Base-by-base conservation (phyloP, 73 alveolate genomes). In the Stentor roeselii region DNA sequence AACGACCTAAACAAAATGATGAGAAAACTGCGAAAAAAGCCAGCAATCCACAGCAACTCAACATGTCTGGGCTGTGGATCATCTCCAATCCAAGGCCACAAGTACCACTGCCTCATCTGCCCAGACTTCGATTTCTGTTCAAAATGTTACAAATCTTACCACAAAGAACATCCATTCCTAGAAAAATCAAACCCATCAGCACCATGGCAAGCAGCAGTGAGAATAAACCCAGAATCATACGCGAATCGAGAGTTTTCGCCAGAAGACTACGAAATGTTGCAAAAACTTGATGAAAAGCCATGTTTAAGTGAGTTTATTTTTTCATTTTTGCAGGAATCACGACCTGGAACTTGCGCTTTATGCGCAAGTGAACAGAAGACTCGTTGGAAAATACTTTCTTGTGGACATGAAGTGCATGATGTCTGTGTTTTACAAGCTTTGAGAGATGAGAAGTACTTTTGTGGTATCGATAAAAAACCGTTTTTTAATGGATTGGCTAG, bases 341-440 rank as follows among this genome's bases (percentile, higher is more conserved):
- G n/a, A 21, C 60, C 84, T 76, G 74, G 39, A 14, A 27, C 21
- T 11, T 76, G 84, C 39, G 14, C 6, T 21, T 36, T 76, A 14
- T 76, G 84, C 59, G n/a, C 14, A 76, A n/a, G 39, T 37, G 39
- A 30, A n/a, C 36, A 15, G n/a, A 21, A 76, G 3, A 0, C 36
- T 39, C 36, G 30, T 37, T 39, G 74, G 59, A 37, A 76, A 32
- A 37, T n/a, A 39, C 39, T 76, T n/a, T 21, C 59, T 15, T 76
- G 84, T 39, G 67, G 84, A 27, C 84, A 76, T 2, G 6, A 27
- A 39, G 84, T 67, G n/a, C 75, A 76, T 76, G 74, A 37, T 6
- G 42, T 15, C 34, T 76, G 84, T 2, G 14, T 76, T 36, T 14
- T 39, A 14, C 27, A 21, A 41, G 31, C 27, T 76, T 76, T 76